Percentiles rank a stretch among this genome's conserved stretches.
phyloP scores from a whole-genome alignment of 1,284 basidiomycete species.

The Irpex sp. region DNA sequence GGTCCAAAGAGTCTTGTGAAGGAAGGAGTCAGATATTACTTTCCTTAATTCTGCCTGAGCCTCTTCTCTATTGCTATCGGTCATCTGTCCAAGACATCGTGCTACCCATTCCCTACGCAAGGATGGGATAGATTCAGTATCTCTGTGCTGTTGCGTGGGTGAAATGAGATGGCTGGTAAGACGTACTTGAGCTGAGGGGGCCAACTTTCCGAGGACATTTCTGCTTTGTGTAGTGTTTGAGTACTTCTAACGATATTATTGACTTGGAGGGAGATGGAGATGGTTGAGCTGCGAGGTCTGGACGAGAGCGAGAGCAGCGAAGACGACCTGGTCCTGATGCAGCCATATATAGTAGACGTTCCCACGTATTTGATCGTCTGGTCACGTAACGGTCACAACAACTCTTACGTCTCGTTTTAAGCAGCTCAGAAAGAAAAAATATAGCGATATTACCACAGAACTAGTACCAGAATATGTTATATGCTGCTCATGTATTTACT shows the following conservation, averaged over 20 bases:
- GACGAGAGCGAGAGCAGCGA: not conserved
- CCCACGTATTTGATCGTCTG: not conserved
- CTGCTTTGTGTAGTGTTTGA: not conserved
- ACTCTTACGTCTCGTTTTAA: not conserved
- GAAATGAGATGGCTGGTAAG: too few relatives aligned
- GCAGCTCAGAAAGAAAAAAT: not conserved
- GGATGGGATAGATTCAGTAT: too few relatives aligned
- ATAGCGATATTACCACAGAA: not conserved
- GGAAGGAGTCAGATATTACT: constrained; percentile 83
- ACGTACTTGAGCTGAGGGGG: constrained; percentile 36
- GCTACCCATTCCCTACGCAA: constrained; percentile 76
- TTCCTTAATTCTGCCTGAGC: constrained; percentile 80
- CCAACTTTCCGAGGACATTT: constrained; percentile 35
- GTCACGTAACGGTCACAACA: not conserved
- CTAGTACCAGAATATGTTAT: not conserved
- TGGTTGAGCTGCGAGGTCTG: not conserved
- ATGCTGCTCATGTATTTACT: not conserved
- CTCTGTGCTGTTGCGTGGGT: too few relatives aligned
- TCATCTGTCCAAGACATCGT: constrained; percentile 78
- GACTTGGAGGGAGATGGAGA: not conserved
- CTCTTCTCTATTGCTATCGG: constrained; percentile 68
- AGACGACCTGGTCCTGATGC: not conserved
- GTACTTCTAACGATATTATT: not conserved
- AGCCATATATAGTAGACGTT: not conserved
- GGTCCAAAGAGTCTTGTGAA: constrained; percentile 78